Evolutionary conservation across 331 rosid species (phyloP).

Genomic region (Quercus lobata): DNA sequence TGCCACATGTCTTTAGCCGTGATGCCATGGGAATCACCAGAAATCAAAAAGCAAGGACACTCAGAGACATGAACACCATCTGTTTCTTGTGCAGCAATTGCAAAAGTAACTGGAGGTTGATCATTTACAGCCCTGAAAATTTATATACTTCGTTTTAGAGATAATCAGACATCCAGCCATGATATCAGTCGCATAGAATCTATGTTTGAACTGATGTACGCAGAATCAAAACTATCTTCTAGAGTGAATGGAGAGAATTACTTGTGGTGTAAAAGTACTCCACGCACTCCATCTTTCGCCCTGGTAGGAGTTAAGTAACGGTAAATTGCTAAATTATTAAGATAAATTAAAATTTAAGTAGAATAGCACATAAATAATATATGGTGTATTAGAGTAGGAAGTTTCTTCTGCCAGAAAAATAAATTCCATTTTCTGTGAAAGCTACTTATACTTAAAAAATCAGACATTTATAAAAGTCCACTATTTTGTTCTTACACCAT

Average conservation of each 20-base stretch:
- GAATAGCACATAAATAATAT: neutral
- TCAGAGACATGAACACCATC: constrained; percentile 65
- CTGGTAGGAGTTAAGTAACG: constrained; percentile 26
- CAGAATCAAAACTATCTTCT: neutral
- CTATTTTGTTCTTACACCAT: constrained; percentile 46
- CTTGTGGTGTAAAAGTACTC: constrained; percentile 88
- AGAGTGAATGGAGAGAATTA: constrained; percentile 25
- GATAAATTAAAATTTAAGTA: neutral
- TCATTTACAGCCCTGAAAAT: constrained; percentile 59
- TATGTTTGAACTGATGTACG: neutral
- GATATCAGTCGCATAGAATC: neutral
- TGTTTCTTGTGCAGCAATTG: constrained; percentile 83
- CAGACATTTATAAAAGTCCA: neutral
- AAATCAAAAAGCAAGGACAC: constrained; percentile 79
- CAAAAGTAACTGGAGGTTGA: constrained; percentile 73
- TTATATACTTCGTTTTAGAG: neutral
- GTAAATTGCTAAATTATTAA: neutral
- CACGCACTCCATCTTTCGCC: constrained; percentile 66
- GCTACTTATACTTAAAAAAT: neutral
- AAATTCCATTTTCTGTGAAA: neutral
- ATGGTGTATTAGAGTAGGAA: neutral
- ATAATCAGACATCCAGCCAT: neutral
- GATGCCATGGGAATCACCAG: constrained; percentile 66
- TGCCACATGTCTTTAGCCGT: constrained; percentile 87
- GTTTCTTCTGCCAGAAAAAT: neutral